These are phyloP conservation scores for Usnea hakonensis DNA, from an alignment of 495 filamentous ascomycete species.

Conservation along the genomic window DNA sequence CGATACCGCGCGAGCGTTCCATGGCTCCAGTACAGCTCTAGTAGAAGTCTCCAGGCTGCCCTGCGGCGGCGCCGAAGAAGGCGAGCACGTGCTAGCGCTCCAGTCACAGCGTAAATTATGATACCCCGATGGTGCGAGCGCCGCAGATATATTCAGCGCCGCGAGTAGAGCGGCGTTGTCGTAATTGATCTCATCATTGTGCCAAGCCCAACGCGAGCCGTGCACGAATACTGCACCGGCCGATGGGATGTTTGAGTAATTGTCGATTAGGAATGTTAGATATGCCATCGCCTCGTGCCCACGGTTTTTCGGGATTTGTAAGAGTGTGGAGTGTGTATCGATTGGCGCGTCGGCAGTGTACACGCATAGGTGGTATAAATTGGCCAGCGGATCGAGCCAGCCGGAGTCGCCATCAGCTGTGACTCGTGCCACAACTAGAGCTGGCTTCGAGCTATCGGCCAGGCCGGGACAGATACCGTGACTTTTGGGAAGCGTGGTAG, in stretches of 20 bases:
- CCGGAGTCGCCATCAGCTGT: conserved; percentile 31
- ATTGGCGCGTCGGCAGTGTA: not conserved
- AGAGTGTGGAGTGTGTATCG: not conserved
- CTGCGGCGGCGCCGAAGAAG: not conserved
- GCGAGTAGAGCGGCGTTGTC: conserved; percentile 40
- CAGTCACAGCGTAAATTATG: not conserved
- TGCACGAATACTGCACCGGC: not conserved
- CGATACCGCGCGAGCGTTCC: not conserved
- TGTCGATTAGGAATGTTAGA: not conserved
- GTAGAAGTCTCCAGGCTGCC: not conserved
- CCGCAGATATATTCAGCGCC: conserved; percentile 18
- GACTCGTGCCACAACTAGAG: conserved; percentile 34
- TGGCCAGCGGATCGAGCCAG: conserved; percentile 31
- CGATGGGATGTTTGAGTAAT: not conserved
- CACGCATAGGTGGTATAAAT: conserved; percentile 35
- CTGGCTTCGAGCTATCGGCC: conserved; percentile 30
- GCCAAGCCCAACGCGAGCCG: not conserved
- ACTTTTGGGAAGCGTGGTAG: conserved; percentile 24
- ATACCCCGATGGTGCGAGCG: not conserved
- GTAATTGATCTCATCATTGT: not conserved
- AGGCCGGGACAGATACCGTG: conserved; percentile 34
- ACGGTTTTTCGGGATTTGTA: not conserved
- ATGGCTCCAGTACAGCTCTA: not conserved
- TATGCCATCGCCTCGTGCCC: not conserved
- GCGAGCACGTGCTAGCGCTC: not conserved